Percentiles rank a stretch among this genome's conserved stretches.
Evolutionary conservation across 2,329 filamentous ascomycete species (phyloP).

Genomic region (Helotiales sp.): DNA sequence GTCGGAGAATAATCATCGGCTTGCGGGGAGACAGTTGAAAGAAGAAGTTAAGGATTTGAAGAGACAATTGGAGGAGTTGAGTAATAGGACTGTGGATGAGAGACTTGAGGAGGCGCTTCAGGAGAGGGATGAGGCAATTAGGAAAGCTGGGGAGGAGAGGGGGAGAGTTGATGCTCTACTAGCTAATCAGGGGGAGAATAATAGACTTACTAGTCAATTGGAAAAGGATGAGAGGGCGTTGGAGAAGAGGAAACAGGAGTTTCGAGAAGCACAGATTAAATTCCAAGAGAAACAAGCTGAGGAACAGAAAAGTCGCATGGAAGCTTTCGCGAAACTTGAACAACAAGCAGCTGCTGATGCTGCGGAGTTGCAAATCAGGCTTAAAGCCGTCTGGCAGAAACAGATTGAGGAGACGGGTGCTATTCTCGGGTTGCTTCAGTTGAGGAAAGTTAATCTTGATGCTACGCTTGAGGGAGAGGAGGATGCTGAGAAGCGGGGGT

Average conservation of each 20-base stretch:
- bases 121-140: not conserved
- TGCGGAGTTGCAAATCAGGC: not conserved
- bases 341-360: not conserved
- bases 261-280: too few relatives aligned
- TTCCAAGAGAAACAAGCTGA: too few relatives aligned
- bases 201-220: not conserved
- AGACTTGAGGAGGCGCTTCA: not conserved
- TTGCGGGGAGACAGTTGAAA: not conserved
- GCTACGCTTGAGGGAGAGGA: not conserved
- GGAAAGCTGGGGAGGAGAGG: not conserved
- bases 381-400: slow-evolving; percentile 1
- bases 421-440: not conserved
- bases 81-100: not conserved
- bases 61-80: not conserved
- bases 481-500: not conserved
- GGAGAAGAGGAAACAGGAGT: not conserved
- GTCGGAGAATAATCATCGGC: not conserved
- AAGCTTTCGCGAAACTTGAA: not conserved
- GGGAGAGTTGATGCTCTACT: too few relatives aligned
- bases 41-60: not conserved
- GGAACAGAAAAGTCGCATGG: not conserved
- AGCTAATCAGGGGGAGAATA: too few relatives aligned
- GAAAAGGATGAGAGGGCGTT: not conserved
- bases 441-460: slow-evolving; percentile 1
- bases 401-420: not conserved